Evolutionary conservation across 2,329 filamentous ascomycete genomes (phyloP).

Genomic region (Chaetomiaceae sp.): DNA sequence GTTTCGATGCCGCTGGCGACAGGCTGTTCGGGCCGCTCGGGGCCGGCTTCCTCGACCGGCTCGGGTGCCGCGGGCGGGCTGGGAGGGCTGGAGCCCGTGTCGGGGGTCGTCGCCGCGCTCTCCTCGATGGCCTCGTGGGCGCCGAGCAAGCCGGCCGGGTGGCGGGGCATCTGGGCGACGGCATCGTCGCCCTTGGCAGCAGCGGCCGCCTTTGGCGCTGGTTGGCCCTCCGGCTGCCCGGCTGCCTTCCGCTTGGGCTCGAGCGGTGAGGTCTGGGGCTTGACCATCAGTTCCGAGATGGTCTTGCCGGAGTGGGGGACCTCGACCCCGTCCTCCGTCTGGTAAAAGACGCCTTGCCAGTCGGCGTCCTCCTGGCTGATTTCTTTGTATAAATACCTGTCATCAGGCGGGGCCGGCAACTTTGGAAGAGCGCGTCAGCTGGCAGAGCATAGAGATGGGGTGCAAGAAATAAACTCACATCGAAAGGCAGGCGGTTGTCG

Average conservation of each 20-base stretch:
- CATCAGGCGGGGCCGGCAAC: constrained; percentile 31
- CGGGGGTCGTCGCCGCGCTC: constrained; percentile 24
- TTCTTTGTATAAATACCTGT: constrained; percentile 42
- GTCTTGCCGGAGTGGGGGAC: constrained; percentile 42
- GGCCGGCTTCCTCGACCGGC: constrained; percentile 21
- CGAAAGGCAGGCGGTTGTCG: constrained; percentile 42
- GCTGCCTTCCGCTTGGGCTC: constrained; percentile 49
- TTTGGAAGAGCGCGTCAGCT: constrained; percentile 18
- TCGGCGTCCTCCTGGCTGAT: constrained; percentile 43
- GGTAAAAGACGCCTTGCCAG: constrained; percentile 40
- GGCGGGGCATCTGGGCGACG: constrained; percentile 34
- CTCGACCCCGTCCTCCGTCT: constrained; percentile 39
- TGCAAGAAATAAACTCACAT: constrained; percentile 42
- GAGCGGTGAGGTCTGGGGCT: constrained; percentile 29
- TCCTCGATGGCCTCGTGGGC: constrained; percentile 31
- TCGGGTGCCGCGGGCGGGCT: constrained; percentile 24
- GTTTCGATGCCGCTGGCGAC: constrained; percentile 25
- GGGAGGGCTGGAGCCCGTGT: constrained; percentile 25
- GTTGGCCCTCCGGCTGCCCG: constrained; percentile 46
- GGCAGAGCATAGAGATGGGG: background rate
- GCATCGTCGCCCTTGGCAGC: constrained; percentile 30
- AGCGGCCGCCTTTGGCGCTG: constrained; percentile 44
- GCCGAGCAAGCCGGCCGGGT: constrained; percentile 38
- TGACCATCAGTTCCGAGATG: constrained; percentile 32
- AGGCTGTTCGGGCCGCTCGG: constrained; percentile 17